Conservation (phyloP, 768 basidiomycete genomes). For the Lactarius trivialis region DNA sequence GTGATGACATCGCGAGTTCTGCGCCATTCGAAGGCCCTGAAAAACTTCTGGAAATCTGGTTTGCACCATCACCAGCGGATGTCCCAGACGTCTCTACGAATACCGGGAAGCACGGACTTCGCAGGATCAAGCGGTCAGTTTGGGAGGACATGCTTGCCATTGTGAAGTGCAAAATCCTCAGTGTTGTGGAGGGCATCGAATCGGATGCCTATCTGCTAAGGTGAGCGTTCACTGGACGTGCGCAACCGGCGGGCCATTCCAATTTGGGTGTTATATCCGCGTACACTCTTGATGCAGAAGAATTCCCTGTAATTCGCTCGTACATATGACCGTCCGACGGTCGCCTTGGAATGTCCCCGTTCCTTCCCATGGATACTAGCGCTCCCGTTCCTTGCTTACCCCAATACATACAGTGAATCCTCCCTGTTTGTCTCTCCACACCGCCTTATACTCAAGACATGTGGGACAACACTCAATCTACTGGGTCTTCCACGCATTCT, state of each 20-base stretch:
- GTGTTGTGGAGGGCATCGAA: constrained; percentile 80
- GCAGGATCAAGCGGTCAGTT: constrained; percentile 61
- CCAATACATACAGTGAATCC: constrained; percentile 68
- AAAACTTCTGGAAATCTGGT: constrained; percentile 97
- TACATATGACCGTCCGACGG: not conserved
- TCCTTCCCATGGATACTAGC: constrained; percentile 6
- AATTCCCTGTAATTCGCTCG: not conserved
- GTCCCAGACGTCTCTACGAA: constrained; percentile 41
- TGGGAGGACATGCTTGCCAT: constrained; percentile 99
- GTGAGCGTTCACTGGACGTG: constrained; percentile 38
- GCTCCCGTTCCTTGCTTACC: constrained; percentile 18
- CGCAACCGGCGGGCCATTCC: not conserved
- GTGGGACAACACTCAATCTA: constrained; percentile 96
- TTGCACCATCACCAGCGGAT: constrained; percentile 66
- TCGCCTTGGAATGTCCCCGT: constrained; percentile 2
- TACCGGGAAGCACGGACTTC: constrained; percentile 58
- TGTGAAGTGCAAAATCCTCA: constrained; percentile 94
- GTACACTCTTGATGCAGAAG: not conserved
- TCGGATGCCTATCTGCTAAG: constrained; percentile 94
- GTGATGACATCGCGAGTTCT: not conserved
- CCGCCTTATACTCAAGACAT: constrained; percentile 96
- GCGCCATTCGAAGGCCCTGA: constrained; percentile 88
- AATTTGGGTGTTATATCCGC: not conserved
- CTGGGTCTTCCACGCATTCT: constrained; percentile 92
- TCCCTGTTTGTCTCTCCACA: constrained; percentile 94